Conservation (phyloP, 768 basidiomycete species). For the Trametes coccinea region DNA sequence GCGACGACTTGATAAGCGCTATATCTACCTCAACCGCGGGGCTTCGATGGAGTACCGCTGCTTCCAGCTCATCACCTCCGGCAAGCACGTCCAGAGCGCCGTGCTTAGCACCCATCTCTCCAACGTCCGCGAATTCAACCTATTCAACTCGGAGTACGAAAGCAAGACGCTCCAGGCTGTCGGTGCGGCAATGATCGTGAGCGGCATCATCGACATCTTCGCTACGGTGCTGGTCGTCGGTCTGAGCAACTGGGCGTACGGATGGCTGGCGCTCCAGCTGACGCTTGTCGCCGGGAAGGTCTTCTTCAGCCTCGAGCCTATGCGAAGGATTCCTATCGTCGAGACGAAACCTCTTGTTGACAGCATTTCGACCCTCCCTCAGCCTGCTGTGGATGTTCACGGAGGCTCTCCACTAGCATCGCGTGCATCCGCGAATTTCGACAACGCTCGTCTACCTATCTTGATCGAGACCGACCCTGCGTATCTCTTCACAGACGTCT, state of each 20-base stretch:
- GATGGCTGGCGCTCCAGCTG: conserved; percentile 4
- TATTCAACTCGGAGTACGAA: conserved; percentile 10
- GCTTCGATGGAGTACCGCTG: conserved; percentile 10
- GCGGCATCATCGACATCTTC: conserved; percentile 7
- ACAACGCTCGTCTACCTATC: conserved; percentile 1
- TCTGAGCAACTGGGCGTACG: conserved; percentile 8
- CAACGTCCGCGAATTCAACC: conserved; percentile 13
- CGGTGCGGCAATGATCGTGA: conserved; percentile 2
- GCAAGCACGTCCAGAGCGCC: conserved; percentile 10
- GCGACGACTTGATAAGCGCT: background rate
- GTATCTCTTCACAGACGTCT: conserved; percentile 3
- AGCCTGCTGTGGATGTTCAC: no score
- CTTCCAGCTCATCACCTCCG: conserved; percentile 7
- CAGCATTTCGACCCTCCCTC: no score
- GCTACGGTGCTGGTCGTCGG: conserved; percentile 10
- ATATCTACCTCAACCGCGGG: conserved; percentile 4
- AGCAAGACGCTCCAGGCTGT: background rate
- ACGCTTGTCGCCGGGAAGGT: conserved; percentile 1
- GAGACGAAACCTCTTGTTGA: background rate
- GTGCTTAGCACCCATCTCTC: conserved; percentile 8
- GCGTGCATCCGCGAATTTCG: no score
- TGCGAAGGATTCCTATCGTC: conserved; percentile 3
- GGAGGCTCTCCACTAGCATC: no score
- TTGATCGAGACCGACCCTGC: background rate
- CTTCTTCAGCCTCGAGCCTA: conserved; percentile 10